Evolutionary conservation across 1,139 yeast species (phyloP).

Genomic region (Zhuliangozyma parablackwelliae): DNA sequence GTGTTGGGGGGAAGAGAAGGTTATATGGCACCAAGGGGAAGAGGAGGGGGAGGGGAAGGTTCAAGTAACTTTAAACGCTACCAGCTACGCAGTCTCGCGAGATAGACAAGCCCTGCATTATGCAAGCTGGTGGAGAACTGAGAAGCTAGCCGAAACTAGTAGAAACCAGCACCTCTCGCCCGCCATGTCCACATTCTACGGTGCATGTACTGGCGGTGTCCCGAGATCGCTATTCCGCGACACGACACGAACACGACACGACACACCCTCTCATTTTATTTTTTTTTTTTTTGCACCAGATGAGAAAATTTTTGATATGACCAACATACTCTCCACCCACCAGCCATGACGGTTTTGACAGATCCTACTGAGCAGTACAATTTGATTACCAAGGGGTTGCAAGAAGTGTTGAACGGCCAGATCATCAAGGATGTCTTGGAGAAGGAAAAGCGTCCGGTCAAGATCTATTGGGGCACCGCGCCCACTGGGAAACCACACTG

Average conservation of each 20-base stretch:
- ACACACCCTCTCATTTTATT: background rate
- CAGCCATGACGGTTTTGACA: constrained; percentile 3
- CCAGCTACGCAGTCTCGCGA: no score
- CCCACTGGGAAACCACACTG: constrained; percentile 95
- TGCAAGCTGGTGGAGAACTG: no score
- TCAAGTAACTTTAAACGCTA: no score
- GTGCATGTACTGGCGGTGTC: no score
- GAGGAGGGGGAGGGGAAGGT: no score
- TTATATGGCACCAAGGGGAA: no score
- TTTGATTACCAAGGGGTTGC: constrained; percentile 79
- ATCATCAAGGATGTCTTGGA: constrained; percentile 83
- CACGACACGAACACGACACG: background rate
- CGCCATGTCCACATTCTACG: no score
- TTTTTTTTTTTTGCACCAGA: background rate
- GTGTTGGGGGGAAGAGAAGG: no score
- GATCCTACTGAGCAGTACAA: constrained; percentile 63
- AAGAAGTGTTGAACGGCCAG: constrained; percentile 86
- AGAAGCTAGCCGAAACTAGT: no score
- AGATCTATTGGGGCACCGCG: constrained; percentile 86
- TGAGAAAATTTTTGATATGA: background rate
- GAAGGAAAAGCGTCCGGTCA: constrained; percentile 74
- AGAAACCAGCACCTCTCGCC: no score
- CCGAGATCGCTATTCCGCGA: no score
- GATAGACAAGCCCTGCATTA: no score
- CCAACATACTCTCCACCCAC: background rate